Conservation (phyloP, 306 rosid species). For the Quercus robur region DNA sequence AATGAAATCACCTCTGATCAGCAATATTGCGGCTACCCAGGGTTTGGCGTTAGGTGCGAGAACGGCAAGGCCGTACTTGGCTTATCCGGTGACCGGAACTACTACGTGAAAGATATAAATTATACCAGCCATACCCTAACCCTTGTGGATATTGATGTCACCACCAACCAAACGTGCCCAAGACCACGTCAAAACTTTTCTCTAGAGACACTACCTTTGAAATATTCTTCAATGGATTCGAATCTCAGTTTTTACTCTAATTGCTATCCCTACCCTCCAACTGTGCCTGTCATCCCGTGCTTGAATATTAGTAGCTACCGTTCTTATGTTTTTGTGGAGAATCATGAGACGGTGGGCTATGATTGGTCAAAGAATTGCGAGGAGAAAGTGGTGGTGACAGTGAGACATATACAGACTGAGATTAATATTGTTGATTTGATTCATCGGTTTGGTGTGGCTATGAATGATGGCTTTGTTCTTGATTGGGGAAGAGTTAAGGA, state of each 20-base stretch:
- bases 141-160: not conserved
- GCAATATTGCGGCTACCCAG: slow-evolving; percentile 13
- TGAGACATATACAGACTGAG: not conserved
- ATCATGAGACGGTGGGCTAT: not conserved
- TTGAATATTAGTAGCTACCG: not conserved
- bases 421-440: accelerated
- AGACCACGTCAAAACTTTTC: accelerated
- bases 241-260: not conserved
- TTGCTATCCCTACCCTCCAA: not conserved
- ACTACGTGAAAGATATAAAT: slow-evolving; percentile 27
- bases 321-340: not conserved
- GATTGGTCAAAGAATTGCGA: not conserved
- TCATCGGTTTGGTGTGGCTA: not conserved
- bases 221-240: not conserved
- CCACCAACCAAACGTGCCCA: not conserved
- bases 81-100: slow-evolving; percentile 9
- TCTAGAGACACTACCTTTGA: not conserved
- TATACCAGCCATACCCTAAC: accelerated
- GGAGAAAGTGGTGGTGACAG: not conserved
- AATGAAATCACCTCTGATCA: not conserved
- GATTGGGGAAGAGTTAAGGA: not conserved
- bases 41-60: slow-evolving; percentile 23
- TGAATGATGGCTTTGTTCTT: not conserved
- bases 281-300: not conserved
- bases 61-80: not conserved